Percentiles rank a stretch among this genome's conserved stretches.
These are phyloP conservation scores for Keqinozyma sinolaborantium DNA, from an alignment of 1,139 yeast species.

Conservation along the genomic window DNA sequence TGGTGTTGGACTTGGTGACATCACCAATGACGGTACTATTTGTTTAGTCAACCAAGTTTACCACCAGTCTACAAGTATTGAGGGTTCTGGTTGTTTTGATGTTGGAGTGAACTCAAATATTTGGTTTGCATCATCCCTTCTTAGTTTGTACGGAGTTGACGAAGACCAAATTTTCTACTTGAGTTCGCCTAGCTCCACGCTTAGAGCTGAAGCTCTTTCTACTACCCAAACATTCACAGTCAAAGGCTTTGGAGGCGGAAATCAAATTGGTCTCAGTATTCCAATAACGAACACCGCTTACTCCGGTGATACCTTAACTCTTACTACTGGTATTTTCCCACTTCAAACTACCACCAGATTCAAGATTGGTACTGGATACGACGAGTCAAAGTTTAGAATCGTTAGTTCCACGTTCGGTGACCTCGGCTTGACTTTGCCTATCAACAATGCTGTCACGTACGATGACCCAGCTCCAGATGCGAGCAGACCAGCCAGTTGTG, in stretches of 20 bases:
- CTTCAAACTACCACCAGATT: conserved; percentile 8
- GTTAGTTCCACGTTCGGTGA: conserved; percentile 6
- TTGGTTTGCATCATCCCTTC: no score
- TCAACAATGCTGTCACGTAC: conserved; percentile 14
- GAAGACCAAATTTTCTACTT: conserved; percentile 14
- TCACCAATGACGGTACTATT: conserved; percentile 21
- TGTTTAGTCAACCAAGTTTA: conserved; percentile 20
- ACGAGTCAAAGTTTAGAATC: conserved; percentile 7
- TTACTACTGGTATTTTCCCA: conserved; percentile 6
- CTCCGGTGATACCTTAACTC: conserved; percentile 6
- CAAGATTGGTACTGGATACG: conserved; percentile 20
- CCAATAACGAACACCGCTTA: conserved; percentile 10
- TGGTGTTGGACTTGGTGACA: conserved; percentile 9
- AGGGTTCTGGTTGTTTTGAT: conserved; percentile 25
- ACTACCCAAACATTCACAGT: conserved; percentile 19
- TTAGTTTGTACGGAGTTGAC: conserved; percentile 6
- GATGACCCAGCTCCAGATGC: conserved; percentile 12
- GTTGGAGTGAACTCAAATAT: conserved; percentile 16
- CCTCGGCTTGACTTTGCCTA: not conserved
- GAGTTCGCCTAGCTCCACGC: conserved; percentile 9
- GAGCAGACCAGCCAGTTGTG: conserved; percentile 10
- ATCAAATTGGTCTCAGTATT: conserved; percentile 18
- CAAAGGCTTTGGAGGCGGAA: conserved; percentile 27
- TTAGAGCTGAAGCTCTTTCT: conserved; percentile 11
- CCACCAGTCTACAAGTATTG: conserved; percentile 17